phyloP scores from a whole-genome alignment of 2,329 filamentous ascomycete genomes.

The Ceratocystis diversiconidia region DNA sequence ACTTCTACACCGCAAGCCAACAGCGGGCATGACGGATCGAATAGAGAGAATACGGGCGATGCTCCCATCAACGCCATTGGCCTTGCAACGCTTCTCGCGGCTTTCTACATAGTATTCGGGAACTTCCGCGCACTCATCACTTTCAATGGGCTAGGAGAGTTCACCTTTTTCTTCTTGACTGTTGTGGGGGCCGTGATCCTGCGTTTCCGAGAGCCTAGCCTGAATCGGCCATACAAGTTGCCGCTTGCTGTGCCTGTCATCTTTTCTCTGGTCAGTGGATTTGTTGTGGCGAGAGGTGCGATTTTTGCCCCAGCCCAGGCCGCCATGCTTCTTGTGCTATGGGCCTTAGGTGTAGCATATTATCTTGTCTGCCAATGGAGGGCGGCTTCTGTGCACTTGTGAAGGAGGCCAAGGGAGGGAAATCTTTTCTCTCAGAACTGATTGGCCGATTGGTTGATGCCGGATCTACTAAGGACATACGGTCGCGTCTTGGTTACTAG shows the following conservation, averaged over 20 bases:
- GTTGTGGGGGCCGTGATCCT: constrained; percentile 44
- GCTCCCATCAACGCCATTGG: constrained; percentile 41
- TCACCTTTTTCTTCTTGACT: constrained; percentile 50
- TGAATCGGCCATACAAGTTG: constrained; percentile 43
- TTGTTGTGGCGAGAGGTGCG: constrained; percentile 44
- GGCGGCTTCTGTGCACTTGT: background rate
- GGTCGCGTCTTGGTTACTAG: no score
- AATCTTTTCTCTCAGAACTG: background rate
- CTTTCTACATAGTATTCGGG: constrained; percentile 45
- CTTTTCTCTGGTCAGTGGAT: constrained; percentile 44
- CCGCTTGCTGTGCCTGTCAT: constrained; percentile 35
- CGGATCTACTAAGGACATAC: no score
- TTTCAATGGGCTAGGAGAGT: constrained; percentile 45
- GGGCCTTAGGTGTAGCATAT: constrained; percentile 30
- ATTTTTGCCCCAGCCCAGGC: constrained; percentile 44
- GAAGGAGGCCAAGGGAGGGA: background rate
- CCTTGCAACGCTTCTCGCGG: constrained; percentile 34
- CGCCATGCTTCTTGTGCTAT: constrained; percentile 36
- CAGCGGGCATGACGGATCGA: background rate
- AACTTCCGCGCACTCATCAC: constrained; percentile 47
- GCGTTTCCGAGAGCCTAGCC: constrained; percentile 39
- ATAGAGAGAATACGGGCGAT: constrained; percentile 26
- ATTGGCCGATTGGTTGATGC: no score
- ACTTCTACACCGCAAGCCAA: constrained; percentile 12
- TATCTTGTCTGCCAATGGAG: constrained; percentile 28